Conservation (phyloP, 768 basidiomycete genomes). For the Tricholomella constricta region DNA sequence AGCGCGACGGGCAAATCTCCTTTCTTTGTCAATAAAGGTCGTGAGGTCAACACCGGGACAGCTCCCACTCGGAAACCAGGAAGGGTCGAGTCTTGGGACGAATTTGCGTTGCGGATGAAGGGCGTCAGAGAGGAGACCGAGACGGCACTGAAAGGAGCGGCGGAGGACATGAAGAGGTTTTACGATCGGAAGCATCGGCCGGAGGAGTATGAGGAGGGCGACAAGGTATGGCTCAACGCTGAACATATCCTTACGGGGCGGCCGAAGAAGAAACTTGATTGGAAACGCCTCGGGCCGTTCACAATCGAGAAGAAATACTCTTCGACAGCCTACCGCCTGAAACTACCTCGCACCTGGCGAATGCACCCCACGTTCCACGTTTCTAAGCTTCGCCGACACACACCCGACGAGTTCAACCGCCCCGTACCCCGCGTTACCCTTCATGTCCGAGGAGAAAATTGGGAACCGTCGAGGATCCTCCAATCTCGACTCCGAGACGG, state of each 20-base stretch:
- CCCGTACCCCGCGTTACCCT: not conserved
- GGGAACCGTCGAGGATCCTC: too few relatives aligned
- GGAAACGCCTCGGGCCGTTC: constrained; percentile 28
- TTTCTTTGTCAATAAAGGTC: too few relatives aligned
- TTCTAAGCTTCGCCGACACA: not conserved
- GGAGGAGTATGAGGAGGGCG: constrained; percentile 14
- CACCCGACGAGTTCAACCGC: not conserved
- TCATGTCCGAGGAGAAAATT: not conserved
- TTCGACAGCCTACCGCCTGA: not conserved
- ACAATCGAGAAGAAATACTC: constrained; percentile 9
- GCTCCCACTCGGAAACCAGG: too few relatives aligned
- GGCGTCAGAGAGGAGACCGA: constrained; percentile 17
- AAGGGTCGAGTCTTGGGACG: constrained; percentile 22
- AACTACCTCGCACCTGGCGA: not conserved
- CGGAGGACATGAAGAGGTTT: constrained; percentile 20
- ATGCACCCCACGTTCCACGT: too few relatives aligned
- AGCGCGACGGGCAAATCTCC: constrained; percentile 29
- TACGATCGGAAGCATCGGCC: too few relatives aligned
- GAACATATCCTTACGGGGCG: constrained; percentile 15
- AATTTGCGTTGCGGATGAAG: constrained; percentile 23
- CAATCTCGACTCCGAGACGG: too few relatives aligned
- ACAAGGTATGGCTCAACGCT: constrained; percentile 24
- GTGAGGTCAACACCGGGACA: too few relatives aligned
- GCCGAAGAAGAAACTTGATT: too few relatives aligned
- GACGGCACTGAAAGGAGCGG: constrained; percentile 16